Evolutionary conservation across 176 grass and related monocot genomes (phyloP), one percentile per base, ranked within the genome.

Genomic region (Carex myosuroides): DNA sequence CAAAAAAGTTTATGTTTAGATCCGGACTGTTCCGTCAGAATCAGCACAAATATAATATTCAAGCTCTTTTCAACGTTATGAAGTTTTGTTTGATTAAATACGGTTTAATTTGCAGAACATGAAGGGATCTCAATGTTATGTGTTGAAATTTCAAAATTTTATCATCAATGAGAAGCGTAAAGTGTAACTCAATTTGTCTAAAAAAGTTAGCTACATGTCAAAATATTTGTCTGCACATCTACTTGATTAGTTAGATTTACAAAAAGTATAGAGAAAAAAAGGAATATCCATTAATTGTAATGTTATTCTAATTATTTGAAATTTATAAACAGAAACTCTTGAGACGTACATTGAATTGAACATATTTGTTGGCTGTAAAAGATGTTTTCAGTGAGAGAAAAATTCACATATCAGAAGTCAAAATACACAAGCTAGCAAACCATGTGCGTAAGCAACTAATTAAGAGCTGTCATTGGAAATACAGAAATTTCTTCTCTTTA

Each of bases 401-500:
- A 55, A 16, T 5, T 73, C 41, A 74, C 54, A 42, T 35, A 78
- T 42, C 29, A 86, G 61, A 86, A 71, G 76, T 81, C 62, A 86
- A 81, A 64, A 59, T 80, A 5, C 32, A 44, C 60, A 81, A 61
- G 63, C 16, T 81, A 59, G 63, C 16, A 86, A 59, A 79, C 74
- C 85, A 61, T 24, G 85, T 86, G 76, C 59, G 13, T 24, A 86
- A 66, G 85, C 76, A 81, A 80, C 46, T 50, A 50, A 13, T 8
- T 63, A 42, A 80, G 20, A 81, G 22, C 62, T 86, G 75, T 79
- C 75, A 54, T 8, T 21, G 18, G 57, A 11, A 81, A 69, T 16
- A 73, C n/a, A 48, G 14, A 70, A 70, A 60, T 66, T 85, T 32
- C 20, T 69, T 69, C 39, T 70, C 46, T 80, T 39, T 53, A 64